Percentiles rank a stretch among this genome's conserved stretches.
These are phyloP conservation scores for Plantago ovata DNA, from an alignment of 257 asterid genomes.

Conservation along the genomic window DNA sequence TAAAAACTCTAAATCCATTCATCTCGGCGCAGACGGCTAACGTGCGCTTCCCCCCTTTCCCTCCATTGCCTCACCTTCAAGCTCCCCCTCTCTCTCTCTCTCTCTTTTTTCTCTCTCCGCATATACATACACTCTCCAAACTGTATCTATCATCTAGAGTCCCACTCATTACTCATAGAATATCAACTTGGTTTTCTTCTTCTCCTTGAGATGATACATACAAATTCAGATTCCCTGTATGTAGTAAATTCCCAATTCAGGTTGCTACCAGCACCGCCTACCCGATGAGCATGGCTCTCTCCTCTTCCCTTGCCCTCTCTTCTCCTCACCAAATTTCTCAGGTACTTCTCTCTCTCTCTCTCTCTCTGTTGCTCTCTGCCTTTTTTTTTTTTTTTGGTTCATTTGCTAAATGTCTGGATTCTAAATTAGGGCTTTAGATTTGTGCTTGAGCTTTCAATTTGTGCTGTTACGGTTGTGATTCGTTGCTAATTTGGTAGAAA, in stretches of 20 bases:
- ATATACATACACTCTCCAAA: conserved; percentile 2
- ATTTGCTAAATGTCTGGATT: not conserved
- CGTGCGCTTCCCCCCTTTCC: conserved; percentile 2
- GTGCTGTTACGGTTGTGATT: not conserved
- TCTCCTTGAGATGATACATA: conserved; percentile 1
- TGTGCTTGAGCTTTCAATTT: conserved; percentile 1
- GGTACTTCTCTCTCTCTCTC: conserved; percentile 28
- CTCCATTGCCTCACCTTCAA: conserved; percentile 29
- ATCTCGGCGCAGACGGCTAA: too few relatives aligned
- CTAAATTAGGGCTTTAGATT: not conserved
- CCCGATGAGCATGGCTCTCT: conserved; percentile 43
- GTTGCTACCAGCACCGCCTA: conserved; percentile 3
- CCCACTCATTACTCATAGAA: not conserved
- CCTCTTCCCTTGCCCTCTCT: conserved; percentile 29
- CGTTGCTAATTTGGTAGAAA: not conserved
- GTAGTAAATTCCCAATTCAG: conserved; percentile 6
- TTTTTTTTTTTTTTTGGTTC: not conserved
- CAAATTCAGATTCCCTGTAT: not conserved
- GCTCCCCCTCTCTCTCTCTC: conserved; percentile 7
- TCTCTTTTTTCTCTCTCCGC: too few relatives aligned
- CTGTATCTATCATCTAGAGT: not conserved
- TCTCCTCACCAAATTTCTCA: conserved; percentile 30
- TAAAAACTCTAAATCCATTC: too few relatives aligned
- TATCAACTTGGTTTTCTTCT: too few relatives aligned
- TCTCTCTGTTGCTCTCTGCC: not conserved